Percentiles rank a stretch among this genome's conserved stretches.
Conservation (phyloP, 306 rosid genomes). For the Neltuma alba region DNA sequence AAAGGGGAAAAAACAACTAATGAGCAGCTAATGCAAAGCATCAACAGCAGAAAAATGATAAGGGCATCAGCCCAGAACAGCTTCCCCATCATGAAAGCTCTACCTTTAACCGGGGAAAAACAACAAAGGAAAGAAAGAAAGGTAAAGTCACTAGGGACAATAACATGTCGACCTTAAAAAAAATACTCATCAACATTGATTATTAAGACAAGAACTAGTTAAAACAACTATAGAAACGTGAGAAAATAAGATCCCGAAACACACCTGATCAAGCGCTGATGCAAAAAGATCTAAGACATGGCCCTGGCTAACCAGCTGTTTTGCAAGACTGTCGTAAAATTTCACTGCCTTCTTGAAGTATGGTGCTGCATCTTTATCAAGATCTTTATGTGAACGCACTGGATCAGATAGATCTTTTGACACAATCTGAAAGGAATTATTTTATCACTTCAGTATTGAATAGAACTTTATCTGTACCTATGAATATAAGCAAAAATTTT, state of each 20-base stretch:
- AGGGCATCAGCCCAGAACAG: neutral
- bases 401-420: conserved; percentile 91
- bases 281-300: conserved; percentile 88
- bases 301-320: conserved; percentile 88
- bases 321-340: conserved; percentile 75
- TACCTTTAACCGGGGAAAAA: neutral
- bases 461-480: neutral
- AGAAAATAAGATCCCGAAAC: conserved; percentile 28
- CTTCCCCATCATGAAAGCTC: neutral
- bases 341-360: conserved; percentile 87
- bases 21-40: neutral
- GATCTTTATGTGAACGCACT: conserved; percentile 91
- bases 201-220: neutral
- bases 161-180: neutral
- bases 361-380: conserved; percentile 89
- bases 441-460: conserved; percentile 12
- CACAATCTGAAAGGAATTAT: conserved; percentile 63
- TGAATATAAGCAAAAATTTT: conserved; percentile 11
- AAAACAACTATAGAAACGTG: conserved; percentile 10
- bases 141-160: neutral
- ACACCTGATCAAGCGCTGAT: conserved; percentile 95
- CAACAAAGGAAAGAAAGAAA: neutral
- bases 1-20: neutral
- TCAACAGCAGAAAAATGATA: neutral
- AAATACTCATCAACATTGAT: neutral